Evolutionary conservation across 495 filamentous ascomycete species (phyloP).

Genomic region (Thozetella sp.): DNA sequence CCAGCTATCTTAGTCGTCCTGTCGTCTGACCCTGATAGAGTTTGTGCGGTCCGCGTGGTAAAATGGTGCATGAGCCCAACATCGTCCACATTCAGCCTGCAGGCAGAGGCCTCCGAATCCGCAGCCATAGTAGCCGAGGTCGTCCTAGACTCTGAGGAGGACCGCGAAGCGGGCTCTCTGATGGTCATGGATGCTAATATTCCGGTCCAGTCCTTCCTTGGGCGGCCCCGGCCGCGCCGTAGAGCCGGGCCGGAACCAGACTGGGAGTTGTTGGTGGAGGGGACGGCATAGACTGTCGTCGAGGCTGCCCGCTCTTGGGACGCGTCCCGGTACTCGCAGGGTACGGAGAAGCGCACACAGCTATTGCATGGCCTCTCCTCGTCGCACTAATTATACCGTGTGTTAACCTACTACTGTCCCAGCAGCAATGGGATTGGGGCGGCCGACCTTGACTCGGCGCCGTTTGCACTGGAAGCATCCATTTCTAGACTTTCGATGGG

Average conservation of each 20-base stretch:
- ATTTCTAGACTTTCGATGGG: slow-evolving; percentile 36
- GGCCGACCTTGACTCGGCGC: slow-evolving; percentile 31
- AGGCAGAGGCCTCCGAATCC: neutral
- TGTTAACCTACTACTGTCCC: neutral
- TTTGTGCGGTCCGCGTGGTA: neutral
- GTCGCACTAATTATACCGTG: neutral
- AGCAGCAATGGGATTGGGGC: neutral
- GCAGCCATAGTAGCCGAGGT: no score
- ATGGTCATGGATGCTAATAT: no score
- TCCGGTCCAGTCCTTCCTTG: neutral
- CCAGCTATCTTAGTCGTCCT: neutral
- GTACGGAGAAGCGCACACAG: neutral
- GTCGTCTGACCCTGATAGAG: neutral
- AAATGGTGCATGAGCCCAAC: slow-evolving; percentile 5
- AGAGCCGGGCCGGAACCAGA: neutral
- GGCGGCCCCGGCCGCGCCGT: no score
- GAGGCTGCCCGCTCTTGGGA: neutral
- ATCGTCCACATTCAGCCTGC: neutral
- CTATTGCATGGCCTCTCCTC: neutral
- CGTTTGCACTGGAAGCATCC: slow-evolving; percentile 37
- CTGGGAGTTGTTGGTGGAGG: neutral
- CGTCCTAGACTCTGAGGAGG: no score
- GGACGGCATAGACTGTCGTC: neutral
- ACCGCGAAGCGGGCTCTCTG: no score
- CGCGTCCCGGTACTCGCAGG: neutral